phyloP scores from a whole-genome alignment of 1,284 basidiomycete genomes.

The Ustilago shanxiensis region DNA sequence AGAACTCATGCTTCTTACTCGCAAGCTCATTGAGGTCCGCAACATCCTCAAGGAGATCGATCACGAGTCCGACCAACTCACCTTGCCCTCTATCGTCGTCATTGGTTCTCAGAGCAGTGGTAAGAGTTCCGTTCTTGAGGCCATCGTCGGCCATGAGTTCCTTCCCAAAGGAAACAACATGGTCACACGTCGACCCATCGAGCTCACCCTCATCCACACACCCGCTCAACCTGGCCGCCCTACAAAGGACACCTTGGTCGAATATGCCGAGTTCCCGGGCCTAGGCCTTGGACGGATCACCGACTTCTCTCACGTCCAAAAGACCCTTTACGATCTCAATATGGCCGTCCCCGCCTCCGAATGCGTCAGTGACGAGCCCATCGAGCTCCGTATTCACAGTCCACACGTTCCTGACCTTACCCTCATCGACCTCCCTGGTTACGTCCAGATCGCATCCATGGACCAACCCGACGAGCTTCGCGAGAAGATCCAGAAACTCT shows the following conservation, averaged over 20 bases:
- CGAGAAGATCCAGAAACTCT: constrained; percentile 88
- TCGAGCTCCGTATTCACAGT: constrained; percentile 95
- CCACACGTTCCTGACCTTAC: constrained; percentile 96
- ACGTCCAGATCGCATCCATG: constrained; percentile 93
- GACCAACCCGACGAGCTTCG: constrained; percentile 96
- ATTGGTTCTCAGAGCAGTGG: constrained; percentile 98
- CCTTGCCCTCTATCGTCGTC: constrained; percentile 95
- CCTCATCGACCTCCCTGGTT: constrained; percentile 96
- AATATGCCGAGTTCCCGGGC: constrained; percentile 94
- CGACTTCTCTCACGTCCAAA: constrained; percentile 90
- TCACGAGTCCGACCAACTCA: constrained; percentile 83
- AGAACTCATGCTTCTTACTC: constrained; percentile 87
- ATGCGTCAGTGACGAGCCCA: constrained; percentile 93
- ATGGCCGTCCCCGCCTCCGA: constrained; percentile 88
- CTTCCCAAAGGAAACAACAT: constrained; percentile 99
- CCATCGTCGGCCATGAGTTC: constrained; percentile 98
- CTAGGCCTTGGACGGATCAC: constrained; percentile 88
- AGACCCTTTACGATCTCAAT: constrained; percentile 93
- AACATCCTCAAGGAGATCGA: constrained; percentile 93
- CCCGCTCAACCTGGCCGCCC: constrained; percentile 50
- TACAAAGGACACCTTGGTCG: constrained; percentile 74
- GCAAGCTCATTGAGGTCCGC: constrained; percentile 95
- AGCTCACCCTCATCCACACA: constrained; percentile 94
- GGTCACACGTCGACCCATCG: constrained; percentile 98
- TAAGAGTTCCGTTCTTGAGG: constrained; percentile 96